Evolutionary conservation across 495 filamentous ascomycete species (phyloP), one percentile per base, ranked within the genome.

Genomic region (Penicillium roqueforti): DNA sequence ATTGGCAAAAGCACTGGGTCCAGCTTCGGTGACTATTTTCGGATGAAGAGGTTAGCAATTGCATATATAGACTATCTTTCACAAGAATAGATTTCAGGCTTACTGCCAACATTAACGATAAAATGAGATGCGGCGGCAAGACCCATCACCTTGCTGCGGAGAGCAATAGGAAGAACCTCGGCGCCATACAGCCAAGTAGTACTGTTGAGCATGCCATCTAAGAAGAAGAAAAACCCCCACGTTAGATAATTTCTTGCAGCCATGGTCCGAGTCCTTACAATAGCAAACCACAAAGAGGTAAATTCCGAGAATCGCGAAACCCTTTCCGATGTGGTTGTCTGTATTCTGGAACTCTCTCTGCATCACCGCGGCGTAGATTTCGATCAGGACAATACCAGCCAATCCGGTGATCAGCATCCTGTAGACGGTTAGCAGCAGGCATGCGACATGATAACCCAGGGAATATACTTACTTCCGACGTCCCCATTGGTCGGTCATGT

Each of bases 131-230:
- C 76, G 6, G 81, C 80, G 6, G 79, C 78, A 7, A 84, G 53
- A 16, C 81, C 81, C 78, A 84, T 82, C 3, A 84, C 70, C 57
- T 81, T 83, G 61, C 78, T 83, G 14, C 81, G 74, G 36, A 83
- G 67, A 10, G 71, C 72, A 16, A 83, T 77, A 2, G 81, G 81
- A 1, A 84, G 61, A 18, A 84, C 77, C 61, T 84, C 81, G 25
- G 81, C 78, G 11, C 80, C 81, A 54, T 84, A 84, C 0, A 83
- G 62, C 81, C 81, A 84, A 6, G 81, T 83, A 8, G 79, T 82
- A 55, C 73, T 78, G 68, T 83, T 83, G 13, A 84, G 72, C 72
- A 82, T 77, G 29, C 76, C 77, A 53, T 84, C 78, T 80, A 42
- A 14, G 8, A 43, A 14, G 6, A 38, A 4, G 18, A 36, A 13